A percentile compares a stretch with the other conserved stretches of the same genome.
Conservation (phyloP, 306 rosid genomes). For the Ziziphus jujuba region DNA sequence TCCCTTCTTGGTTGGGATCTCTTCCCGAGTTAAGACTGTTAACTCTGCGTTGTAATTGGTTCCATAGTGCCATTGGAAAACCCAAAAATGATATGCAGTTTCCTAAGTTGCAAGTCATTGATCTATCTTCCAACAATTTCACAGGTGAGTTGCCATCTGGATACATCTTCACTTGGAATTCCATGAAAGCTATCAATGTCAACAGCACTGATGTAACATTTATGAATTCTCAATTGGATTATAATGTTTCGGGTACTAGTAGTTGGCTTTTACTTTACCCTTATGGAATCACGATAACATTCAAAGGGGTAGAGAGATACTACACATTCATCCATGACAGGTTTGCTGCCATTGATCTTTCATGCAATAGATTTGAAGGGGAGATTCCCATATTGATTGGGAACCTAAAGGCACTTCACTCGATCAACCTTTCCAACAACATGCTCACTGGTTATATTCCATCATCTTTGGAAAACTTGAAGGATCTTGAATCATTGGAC, state of each 20-base stretch:
- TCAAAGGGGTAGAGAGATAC: too few species aligned
- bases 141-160: background rate
- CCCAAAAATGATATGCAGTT: background rate
- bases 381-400: too few species aligned
- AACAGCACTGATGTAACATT: background rate
- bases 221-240: background rate
- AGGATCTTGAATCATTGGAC: too few species aligned
- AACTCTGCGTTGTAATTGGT: constrained; percentile 6
- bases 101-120: constrained; percentile 9
- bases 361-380: too few species aligned
- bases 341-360: too few species aligned
- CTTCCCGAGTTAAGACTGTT: constrained; percentile 9
- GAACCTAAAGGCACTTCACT: too few species aligned
- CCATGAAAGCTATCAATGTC: background rate
- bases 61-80: constrained; percentile 9
- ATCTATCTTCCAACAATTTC: constrained; percentile 13
- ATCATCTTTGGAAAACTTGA: too few species aligned
- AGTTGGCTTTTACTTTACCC: background rate
- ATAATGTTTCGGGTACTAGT: background rate
- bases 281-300: background rate
- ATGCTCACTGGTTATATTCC: too few species aligned
- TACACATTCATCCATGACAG: too few species aligned
- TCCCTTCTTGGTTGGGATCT: constrained; percentile 37
- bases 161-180: background rate
- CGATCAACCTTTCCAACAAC: too few species aligned